These are phyloP conservation scores for Coemansia sp. DNA, from an alignment of 192 early-diverging fungal species.

Conservation along the genomic window DNA sequence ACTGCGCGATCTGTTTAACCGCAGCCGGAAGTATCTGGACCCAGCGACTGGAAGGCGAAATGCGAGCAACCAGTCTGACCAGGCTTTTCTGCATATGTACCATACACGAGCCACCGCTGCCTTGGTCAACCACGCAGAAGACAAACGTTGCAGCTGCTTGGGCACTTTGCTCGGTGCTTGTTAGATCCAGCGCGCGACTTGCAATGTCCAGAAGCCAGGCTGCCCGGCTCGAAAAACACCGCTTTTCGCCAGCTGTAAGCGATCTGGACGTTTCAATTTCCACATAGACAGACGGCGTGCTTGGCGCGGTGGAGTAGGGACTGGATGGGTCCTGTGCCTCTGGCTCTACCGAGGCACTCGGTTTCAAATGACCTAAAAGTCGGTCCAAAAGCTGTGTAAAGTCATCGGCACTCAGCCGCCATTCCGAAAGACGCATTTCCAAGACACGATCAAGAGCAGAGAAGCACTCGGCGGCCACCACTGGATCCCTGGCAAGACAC, in stretches of 20 bases:
- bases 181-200: background rate
- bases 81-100: background rate
- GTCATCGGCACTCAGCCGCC: background rate
- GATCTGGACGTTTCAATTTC: background rate
- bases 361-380: background rate
- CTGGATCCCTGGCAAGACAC: background rate
- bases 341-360: background rate
- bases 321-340: background rate
- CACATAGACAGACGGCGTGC: constrained; percentile 7
- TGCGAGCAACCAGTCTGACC: background rate
- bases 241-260: background rate
- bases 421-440: background rate
- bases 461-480: background rate
- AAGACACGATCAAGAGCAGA: background rate
- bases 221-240: background rate
- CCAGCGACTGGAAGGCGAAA: constrained; percentile 7
- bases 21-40: background rate
- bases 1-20: background rate
- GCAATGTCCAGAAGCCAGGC: constrained; percentile 11
- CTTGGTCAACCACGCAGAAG: background rate
- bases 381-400: background rate
- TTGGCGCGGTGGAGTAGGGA: background rate
- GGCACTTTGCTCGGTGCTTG: background rate
- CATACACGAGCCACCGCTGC: too few relatives aligned
- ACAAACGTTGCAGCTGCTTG: background rate